Evolutionary conservation across 345 rosid genomes (phyloP), one percentile per base, ranked within the genome.

Genomic region (Brassica incana): DNA sequence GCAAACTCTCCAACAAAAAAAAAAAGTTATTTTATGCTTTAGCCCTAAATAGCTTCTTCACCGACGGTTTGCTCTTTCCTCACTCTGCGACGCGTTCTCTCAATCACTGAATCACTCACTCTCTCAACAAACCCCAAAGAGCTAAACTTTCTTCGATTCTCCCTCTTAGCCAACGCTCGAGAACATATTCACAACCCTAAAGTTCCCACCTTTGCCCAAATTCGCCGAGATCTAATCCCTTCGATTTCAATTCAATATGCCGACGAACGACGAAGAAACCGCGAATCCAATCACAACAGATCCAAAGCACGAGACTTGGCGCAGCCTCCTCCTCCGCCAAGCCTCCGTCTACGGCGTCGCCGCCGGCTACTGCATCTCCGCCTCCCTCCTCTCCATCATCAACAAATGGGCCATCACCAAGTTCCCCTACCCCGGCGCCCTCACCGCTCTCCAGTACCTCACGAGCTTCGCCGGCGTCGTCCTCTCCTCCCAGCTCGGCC

Each of bases 381-480:
- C 98, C n/a, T 89, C 97, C 52, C 84, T 95, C 71, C 96, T 93
- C 67, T 95, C 98, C 8, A 91, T 95, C 84, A 93, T 95, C 85
- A 93, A 95, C 86, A 95, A 95, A 85, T 95, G 97, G 98, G 98
- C 99, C 8, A 77, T 95, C 74, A 95, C 90, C 97, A 89, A 90
- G 79, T 95, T 95, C 77, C 99, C 99, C 36, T 93, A 91, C 70
- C 99, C 99, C 0, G 98, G 99, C 30, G 97, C 98, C 1, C 85
- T 95, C 15, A 95, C 99, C 2, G 99, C 98, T 16, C 77, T 95
- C 73, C 97, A 95, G 80, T 95, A 95, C 84, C 85, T 95, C 59
- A 90, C 95, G 1, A 93, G 99, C 81, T 90, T 91, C 3, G 87
- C 93, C 45, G 99, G 99, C 35, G 99, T 95, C 0, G 8, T 89